Evolutionary conservation across 345 rosid genomes (phyloP).

Genomic region (Sonneratia caseolaris): DNA sequence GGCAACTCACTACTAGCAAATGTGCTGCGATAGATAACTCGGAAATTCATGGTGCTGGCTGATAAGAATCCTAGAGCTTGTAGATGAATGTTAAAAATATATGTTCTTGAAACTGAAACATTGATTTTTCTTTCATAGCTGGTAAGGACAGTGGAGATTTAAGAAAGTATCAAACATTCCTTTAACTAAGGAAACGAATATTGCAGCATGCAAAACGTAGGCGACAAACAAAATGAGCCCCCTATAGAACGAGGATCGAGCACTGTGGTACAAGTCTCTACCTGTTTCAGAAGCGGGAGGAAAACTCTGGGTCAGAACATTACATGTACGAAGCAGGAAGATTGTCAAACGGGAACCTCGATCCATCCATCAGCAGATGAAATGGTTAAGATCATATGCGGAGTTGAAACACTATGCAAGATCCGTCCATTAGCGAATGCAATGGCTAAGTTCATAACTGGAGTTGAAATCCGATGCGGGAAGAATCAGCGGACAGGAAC

Average conservation of each 20-base stretch:
- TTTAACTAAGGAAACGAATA: neutral
- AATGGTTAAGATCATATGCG: no score
- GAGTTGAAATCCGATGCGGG: neutral
- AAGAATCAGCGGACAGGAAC: conserved; percentile 31
- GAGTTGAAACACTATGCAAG: no score
- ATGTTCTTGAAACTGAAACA: neutral
- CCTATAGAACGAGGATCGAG: neutral
- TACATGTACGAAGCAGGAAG: no score
- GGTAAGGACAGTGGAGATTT: no score
- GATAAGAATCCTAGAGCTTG: neutral
- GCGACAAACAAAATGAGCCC: neutral
- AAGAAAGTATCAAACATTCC: no score
- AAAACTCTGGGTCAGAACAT: neutral
- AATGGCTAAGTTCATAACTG: neutral
- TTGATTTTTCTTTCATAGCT: no score
- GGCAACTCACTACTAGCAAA: neutral
- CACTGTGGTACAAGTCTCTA: neutral
- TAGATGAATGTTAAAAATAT: neutral
- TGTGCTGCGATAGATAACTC: neutral
- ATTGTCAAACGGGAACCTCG: no score
- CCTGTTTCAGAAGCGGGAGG: neutral
- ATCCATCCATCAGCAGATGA: no score
- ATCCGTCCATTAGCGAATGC: neutral
- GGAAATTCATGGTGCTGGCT: neutral
- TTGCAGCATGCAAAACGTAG: neutral